These are phyloP conservation scores for Lepidium didymum DNA, from an alignment of 345 rosid species.

Conservation along the genomic window DNA sequence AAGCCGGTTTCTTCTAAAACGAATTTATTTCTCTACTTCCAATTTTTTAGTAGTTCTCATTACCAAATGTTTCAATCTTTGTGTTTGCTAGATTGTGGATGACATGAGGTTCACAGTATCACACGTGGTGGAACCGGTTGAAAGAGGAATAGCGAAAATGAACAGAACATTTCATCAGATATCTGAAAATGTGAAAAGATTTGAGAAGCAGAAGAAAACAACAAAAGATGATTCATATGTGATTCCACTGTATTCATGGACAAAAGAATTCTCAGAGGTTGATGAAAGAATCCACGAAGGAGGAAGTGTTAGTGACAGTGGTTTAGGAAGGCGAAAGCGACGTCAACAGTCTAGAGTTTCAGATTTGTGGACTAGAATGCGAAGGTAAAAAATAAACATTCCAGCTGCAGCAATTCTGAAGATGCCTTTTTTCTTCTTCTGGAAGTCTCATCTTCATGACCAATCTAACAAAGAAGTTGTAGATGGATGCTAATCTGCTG, in stretches of 20 bases:
- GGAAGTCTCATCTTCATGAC: slow-evolving; percentile 18
- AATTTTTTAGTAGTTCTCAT: background rate
- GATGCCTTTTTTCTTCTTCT: background rate
- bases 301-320: slow-evolving; percentile 89
- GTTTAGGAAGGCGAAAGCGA: slow-evolving; percentile 53
- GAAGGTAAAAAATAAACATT: slow-evolving; percentile 21
- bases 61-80: background rate
- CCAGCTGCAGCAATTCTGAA: slow-evolving; percentile 11
- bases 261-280: slow-evolving; percentile 72
- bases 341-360: slow-evolving; percentile 35
- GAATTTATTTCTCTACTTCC: background rate
- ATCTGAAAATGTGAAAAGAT: slow-evolving; percentile 82
- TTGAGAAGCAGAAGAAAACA: slow-evolving; percentile 58
- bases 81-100: slow-evolving; percentile 61
- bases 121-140: slow-evolving; percentile 96
- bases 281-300: slow-evolving; percentile 54
- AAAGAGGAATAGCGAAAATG: slow-evolving; percentile 88
- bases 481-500: slow-evolving; percentile 7
- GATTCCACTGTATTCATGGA: slow-evolving; percentile 76
- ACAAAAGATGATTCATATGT: slow-evolving; percentile 79
- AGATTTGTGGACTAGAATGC: slow-evolving; percentile 31
- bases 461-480: slow-evolving; percentile 20
- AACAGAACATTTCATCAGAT: slow-evolving; percentile 77
- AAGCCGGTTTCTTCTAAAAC: slow-evolving; percentile 22
- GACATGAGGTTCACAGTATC: slow-evolving; percentile 99